Base-by-base conservation (phyloP, 768 basidiomycete species). In the Phylloporus sp. region DNA sequence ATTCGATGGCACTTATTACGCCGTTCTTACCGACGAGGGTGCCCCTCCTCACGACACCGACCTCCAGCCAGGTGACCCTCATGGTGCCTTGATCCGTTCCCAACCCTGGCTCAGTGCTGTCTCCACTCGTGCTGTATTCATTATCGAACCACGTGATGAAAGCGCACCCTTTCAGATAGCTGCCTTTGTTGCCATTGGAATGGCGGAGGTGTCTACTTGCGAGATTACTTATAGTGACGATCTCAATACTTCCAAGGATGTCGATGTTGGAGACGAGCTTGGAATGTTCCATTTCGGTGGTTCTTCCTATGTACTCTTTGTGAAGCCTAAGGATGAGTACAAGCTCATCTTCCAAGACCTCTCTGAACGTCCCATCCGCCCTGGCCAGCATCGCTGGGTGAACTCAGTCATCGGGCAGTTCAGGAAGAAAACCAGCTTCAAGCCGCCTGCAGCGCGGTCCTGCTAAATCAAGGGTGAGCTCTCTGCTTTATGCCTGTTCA, bases 201-300 rank as follows among this genome's bases (percentile, higher is more conserved):
- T 85, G 82, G 70, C 70, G 3, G 84, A 85, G 64, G 80, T 84
- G 9, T 84, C 80, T 2, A 22, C 38, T 16, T 39, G 47, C 16
- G 47, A 29, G 2, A 22, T 29, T 13, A 28, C 36, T 36, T 23
- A 36, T 13, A 16, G 16, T 18, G 9, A 12, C 1, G 4, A 31
- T 31, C 8, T 12, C 10, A 2, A 31, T 12, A 5, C 8, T 31
- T 8, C 10, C 5, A 31, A 31, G 6, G 31, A 11, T 31, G 36
- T 38, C 12, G 10, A 27, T 4, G 16, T 29, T 13, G 47, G 47
- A 22, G 28, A 42, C 16, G 39, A 44, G 13, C 29, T 80, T 0
- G 84, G 83, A 50, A 73, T 70, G 75, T 80, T 84, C 74, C 81
- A 82, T 59, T 82, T 81, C 64, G 81, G 80, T 7, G 82, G 81